Conservation (phyloP, 169 alveolate genomes). For the Cryptosporidium felis region DNA sequence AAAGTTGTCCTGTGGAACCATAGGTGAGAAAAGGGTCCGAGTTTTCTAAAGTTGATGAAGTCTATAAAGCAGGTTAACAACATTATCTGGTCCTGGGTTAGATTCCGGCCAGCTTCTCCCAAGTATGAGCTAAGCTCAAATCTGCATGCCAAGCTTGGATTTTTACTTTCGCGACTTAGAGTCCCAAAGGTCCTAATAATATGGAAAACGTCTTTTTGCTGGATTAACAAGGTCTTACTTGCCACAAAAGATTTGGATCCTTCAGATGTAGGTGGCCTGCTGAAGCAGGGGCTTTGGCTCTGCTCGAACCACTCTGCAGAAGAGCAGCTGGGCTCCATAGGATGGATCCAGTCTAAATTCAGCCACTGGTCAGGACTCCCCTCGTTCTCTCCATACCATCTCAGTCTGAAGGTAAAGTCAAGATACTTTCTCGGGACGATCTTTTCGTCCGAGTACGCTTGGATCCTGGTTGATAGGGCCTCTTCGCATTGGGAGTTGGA, state of each 20-base stretch:
- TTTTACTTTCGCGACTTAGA: conserved; percentile 26
- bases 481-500: not conserved
- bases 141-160: not conserved
- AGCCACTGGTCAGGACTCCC: conserved; percentile 70
- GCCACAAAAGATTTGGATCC: not conserved
- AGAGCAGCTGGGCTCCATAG: conserved; percentile 57
- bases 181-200: conserved; percentile 21
- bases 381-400: conserved; percentile 71
- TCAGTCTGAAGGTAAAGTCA: conserved; percentile 41
- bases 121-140: conserved; percentile 27
- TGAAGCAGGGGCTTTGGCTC: not conserved
- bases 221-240: conserved; percentile 18
- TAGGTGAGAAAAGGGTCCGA: conserved; percentile 47
- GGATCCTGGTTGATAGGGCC: not conserved
- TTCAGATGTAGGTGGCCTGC: not conserved
- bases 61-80: conserved; percentile 33
- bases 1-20: conserved; percentile 68
- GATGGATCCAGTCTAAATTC: conserved; percentile 64
- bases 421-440: conserved; percentile 10
- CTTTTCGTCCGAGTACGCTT: conserved; percentile 36
- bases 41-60: conserved; percentile 1
- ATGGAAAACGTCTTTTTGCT: conserved; percentile 60
- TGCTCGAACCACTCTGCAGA: conserved; percentile 44
- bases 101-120: not conserved
- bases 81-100: conserved; percentile 43